Conservation (phyloP, 2,329 filamentous ascomycete species). For the Trichoderma polysporum region DNA sequence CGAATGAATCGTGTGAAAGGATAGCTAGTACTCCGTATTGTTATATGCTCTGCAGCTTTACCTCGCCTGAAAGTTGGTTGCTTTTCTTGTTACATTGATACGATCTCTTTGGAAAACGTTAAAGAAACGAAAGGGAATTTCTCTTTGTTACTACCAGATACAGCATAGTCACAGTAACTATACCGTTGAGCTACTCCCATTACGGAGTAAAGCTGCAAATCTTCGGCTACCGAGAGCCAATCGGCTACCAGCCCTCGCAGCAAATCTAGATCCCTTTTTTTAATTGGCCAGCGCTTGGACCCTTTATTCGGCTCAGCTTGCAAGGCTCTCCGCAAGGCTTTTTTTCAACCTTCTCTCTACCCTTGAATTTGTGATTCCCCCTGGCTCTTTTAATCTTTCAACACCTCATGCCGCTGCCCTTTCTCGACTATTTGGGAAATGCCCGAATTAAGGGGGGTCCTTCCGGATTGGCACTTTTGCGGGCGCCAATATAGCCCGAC, state of each 20-base stretch:
- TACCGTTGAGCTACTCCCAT: neutral
- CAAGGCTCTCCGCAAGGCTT: conserved; percentile 19
- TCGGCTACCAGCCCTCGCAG: conserved; percentile 13
- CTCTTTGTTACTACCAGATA: neutral
- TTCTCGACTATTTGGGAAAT: neutral
- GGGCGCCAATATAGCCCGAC: neutral
- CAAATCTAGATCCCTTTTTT: conserved; percentile 7
- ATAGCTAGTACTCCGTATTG: too few species aligned
- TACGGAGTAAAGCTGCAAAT: neutral
- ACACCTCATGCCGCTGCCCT: neutral
- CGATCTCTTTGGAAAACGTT: neutral
- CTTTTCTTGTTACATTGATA: neutral
- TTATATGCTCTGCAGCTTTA: too few species aligned
- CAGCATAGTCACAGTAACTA: neutral
- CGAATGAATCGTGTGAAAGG: neutral
- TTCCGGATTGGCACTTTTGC: neutral
- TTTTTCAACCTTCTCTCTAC: neutral
- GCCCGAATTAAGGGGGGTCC: neutral
- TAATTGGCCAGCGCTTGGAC: conserved; percentile 3
- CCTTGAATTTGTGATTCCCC: neutral
- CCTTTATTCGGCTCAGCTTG: conserved; percentile 13
- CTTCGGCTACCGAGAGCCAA: conserved; percentile 2
- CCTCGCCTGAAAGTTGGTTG: neutral
- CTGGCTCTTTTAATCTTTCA: neutral
- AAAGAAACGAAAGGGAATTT: neutral